These are phyloP conservation scores for Fraxinus pennsylvanica DNA, from an alignment of 257 asterid species.

Conservation along the genomic window DNA sequence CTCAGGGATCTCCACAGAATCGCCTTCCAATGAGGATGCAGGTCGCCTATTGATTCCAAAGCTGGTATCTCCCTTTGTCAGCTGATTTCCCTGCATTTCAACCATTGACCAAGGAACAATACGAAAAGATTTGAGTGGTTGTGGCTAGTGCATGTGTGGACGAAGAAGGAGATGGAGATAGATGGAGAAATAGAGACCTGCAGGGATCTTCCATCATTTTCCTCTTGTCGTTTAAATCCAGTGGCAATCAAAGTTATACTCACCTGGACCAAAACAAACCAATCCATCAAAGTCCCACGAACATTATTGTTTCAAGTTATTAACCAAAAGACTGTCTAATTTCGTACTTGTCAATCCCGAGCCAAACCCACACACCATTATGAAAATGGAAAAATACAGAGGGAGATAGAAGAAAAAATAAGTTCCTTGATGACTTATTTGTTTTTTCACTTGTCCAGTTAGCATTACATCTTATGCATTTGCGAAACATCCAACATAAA, in stretches of 20 bases:
- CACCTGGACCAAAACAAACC: conserved; percentile 49
- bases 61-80: conserved; percentile 57
- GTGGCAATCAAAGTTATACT: conserved; percentile 94
- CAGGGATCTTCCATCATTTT: conserved; percentile 63
- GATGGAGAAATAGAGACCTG: conserved; percentile 45
- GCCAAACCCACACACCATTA: neutral
- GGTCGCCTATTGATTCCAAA: conserved; percentile 61
- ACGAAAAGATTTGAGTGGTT: neutral
- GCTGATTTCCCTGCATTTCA: conserved; percentile 61
- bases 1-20: conserved; percentile 79
- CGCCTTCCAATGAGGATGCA: conserved; percentile 69
- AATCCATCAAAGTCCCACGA: conserved; percentile 9
- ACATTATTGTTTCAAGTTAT: neutral
- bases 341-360: neutral
- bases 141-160: neutral
- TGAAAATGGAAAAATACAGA: no score
- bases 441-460: neutral
- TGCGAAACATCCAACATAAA: no score
- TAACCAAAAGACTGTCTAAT: neutral
- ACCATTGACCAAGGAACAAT: neutral
- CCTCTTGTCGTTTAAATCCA: conserved; percentile 95
- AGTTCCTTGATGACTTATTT: neutral
- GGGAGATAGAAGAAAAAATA: neutral
- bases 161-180: neutral
- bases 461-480: neutral